Base-by-base conservation (phyloP, 2,329 filamentous ascomycete species). In the Byssoonygena ceratinophila region DNA sequence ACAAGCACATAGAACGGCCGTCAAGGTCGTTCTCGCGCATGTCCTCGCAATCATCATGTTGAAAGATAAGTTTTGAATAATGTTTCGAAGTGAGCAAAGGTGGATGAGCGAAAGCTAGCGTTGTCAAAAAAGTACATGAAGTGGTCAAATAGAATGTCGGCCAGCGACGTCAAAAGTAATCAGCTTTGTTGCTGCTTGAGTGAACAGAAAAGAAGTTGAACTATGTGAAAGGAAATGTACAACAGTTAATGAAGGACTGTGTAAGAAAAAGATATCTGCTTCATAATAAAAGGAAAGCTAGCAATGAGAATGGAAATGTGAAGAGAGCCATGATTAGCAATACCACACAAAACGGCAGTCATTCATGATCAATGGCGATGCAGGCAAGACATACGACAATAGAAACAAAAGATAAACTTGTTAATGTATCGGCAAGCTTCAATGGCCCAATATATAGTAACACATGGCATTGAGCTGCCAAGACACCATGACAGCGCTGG, bases 381-480 rank as follows among this genome's bases (percentile, higher is more conserved):
- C 22, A 37, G 1, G 7, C 4, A 44, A 45, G 4, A 31, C 31
- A 45, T 29, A 45, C 11, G 40, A 45, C 29, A 51, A 37, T 45
- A 8, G 27, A 27, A n/a, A 44, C 39, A 49, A 41, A 34, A 11
- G 37, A 6, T 16, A 8, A 12, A 14, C 18, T 40, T 6, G n/a
- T n/a, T 29, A 44, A 11, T 8, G 3, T 14, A 29, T 23, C 5
- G 16, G 32, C 9, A 14, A 32, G 34, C 9, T 12, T 40, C 46
- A 40, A 31, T 40, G 14, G 20, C 16, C n/a, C 34, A 44, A 43
- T 51, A 51, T 51, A 51, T 51, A 51, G 5, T 16, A 40, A 41
- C 41, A 45, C 41, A 18, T 31, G 3, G 27, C 5, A 5, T 16
- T 22, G n/a, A 29, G 18, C 32, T 11, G 25, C 27, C 22, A 27